These are phyloP conservation scores for Rhododendron vialii DNA, from an alignment of 148 eudicot genomes.

Conservation along the genomic window DNA sequence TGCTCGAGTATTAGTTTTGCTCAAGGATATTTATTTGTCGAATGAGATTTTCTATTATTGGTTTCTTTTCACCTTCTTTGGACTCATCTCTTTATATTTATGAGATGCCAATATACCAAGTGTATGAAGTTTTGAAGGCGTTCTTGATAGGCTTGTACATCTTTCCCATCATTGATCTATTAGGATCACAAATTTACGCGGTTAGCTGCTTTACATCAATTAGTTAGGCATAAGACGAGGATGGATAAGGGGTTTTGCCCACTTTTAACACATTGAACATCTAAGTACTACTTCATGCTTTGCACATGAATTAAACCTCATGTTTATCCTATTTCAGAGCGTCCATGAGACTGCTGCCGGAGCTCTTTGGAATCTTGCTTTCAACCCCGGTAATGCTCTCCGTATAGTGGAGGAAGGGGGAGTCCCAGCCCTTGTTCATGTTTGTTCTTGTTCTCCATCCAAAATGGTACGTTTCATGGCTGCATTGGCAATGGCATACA, in stretches of 20 bases:
- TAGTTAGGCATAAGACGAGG: not conserved
- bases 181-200: not conserved
- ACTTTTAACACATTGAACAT: not conserved
- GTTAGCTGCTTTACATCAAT: not conserved
- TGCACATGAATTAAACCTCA: not conserved
- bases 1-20: slow-evolving; percentile 34
- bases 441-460: slow-evolving; percentile 72
- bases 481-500: slow-evolving; percentile 81
- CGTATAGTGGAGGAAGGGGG: slow-evolving; percentile 91
- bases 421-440: slow-evolving; percentile 75
- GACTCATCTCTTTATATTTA: not conserved
- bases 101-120: not conserved
- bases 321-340: slow-evolving; percentile 42
- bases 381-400: slow-evolving; percentile 81
- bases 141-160: not conserved
- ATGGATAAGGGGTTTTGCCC: not conserved
- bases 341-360: slow-evolving; percentile 98
- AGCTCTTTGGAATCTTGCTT: slow-evolving; percentile 96
- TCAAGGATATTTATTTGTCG: not conserved
- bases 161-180: not conserved
- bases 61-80: not conserved
- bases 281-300: not conserved
- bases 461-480: slow-evolving; percentile 98
- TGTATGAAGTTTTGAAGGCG: not conserved
- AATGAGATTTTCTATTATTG: not conserved